Percentiles rank a stretch among this genome's conserved stretches.
phyloP scores from a whole-genome alignment of 495 filamentous ascomycete genomes.

The Parathielavia appendiculata region DNA sequence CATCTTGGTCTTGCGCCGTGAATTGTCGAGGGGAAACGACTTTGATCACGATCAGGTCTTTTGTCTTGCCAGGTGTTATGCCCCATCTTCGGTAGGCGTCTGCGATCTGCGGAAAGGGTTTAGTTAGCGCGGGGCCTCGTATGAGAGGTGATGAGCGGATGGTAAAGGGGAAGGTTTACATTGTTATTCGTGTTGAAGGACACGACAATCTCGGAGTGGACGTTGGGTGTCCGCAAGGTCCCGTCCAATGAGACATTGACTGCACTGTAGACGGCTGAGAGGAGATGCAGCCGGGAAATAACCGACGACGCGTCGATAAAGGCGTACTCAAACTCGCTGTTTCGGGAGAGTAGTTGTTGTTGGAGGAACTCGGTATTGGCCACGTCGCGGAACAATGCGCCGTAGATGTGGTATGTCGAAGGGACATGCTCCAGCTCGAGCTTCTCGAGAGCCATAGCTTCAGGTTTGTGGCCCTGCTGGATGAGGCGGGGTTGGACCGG shows the following conservation, averaged over 20 bases:
- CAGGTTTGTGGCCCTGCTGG: too few relatives aligned
- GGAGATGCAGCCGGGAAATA: slow-evolving; percentile 59
- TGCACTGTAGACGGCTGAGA: slow-evolving; percentile 75
- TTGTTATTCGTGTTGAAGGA: slow-evolving; percentile 81
- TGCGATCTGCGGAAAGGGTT: slow-evolving; percentile 57
- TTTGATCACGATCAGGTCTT: slow-evolving; percentile 70
- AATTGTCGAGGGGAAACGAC: slow-evolving; percentile 34
- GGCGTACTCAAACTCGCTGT: slow-evolving; percentile 83
- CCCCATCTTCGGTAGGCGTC: slow-evolving; percentile 88
- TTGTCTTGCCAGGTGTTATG: slow-evolving; percentile 59
- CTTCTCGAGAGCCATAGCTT: slow-evolving; percentile 39
- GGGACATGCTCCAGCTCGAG: slow-evolving; percentile 68
- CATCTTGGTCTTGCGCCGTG: slow-evolving; percentile 6
- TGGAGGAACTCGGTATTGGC: slow-evolving; percentile 71
- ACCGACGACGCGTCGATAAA: slow-evolving; percentile 80
- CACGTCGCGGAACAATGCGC: slow-evolving; percentile 69
- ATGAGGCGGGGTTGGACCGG: too few relatives aligned
- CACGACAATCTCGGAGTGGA: slow-evolving; percentile 90
- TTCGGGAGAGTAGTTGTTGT: slow-evolving; percentile 72
- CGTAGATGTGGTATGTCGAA: slow-evolving; percentile 56
- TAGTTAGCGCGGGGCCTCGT: slow-evolving; percentile 9
- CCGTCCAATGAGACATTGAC: slow-evolving; percentile 56
- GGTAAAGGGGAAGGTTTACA: slow-evolving; percentile 42
- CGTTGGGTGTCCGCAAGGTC: slow-evolving; percentile 71
- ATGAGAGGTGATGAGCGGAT: not conserved